Conservation (phyloP, 2,329 filamentous ascomycete species). For the Knufia fluminis region DNA sequence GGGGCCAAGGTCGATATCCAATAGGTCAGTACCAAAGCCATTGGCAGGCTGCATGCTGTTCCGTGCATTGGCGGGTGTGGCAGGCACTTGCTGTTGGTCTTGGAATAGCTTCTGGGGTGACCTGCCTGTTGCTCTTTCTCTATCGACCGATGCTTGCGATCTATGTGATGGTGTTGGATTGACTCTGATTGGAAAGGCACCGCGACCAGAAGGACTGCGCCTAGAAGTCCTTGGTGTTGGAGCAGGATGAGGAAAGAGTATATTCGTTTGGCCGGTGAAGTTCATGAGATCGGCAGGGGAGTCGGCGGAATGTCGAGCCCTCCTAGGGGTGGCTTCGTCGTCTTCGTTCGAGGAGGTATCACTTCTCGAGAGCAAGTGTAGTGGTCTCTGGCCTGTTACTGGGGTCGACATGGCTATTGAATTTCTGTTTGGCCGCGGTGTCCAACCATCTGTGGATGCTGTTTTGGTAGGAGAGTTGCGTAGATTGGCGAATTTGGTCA, state of each 20-base stretch:
- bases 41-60: conserved; percentile 20
- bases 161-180: conserved; percentile 20
- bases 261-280: conserved; percentile 70
- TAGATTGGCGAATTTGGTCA: conserved; percentile 72
- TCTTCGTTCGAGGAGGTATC: conserved; percentile 28
- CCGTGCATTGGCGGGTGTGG: conserved; percentile 23
- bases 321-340: conserved; percentile 40
- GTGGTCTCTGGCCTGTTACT: conserved; percentile 31
- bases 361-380: conserved; percentile 30
- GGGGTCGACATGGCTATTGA: conserved; percentile 38
- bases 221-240: conserved; percentile 32
- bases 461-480: conserved; percentile 54
- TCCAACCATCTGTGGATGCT: conserved; percentile 30
- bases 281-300: conserved; percentile 67
- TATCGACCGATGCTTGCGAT: conserved; percentile 23
- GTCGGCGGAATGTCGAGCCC: conserved; percentile 42
- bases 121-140: conserved; percentile 20
- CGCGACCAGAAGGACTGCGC: conserved; percentile 31
- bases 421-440: conserved; percentile 33
- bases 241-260: conserved; percentile 40
- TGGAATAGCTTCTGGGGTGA: conserved; percentile 23
- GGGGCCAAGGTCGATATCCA: conserved; percentile 90
- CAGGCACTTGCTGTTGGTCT: conserved; percentile 15
- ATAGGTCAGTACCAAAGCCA: conserved; percentile 37
- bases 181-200: conserved; percentile 23